phyloP scores from a whole-genome alignment of 1,284 basidiomycete genomes.

The Rugosomyces carneus region DNA sequence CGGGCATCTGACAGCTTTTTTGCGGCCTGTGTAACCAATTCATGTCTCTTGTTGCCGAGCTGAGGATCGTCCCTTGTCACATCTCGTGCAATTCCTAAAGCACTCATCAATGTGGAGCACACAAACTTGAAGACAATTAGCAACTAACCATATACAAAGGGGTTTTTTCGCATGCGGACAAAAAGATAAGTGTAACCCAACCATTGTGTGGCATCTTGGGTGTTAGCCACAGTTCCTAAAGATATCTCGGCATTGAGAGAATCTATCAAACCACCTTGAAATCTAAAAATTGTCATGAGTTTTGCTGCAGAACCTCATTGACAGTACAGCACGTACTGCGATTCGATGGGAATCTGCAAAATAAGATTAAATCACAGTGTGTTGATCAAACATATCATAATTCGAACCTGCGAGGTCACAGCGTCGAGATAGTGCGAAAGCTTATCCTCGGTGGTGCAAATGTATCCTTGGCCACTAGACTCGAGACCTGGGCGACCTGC shows the following conservation, averaged over 20 bases:
- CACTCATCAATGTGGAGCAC: background rate
- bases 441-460: slow-evolving; percentile 93
- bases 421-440: slow-evolving; percentile 89
- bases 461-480: slow-evolving; percentile 93
- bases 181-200: slow-evolving; percentile 97
- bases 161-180: slow-evolving; percentile 93
- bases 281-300: slow-evolving; percentile 42
- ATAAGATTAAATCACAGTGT: background rate
- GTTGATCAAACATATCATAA: background rate
- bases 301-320: background rate
- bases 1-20: slow-evolving; percentile 64
- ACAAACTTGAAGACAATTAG: background rate
- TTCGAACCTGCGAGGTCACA: slow-evolving; percentile 76
- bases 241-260: slow-evolving; percentile 95
- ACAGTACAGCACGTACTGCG: slow-evolving; percentile 55
- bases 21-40: slow-evolving; percentile 71
- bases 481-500: slow-evolving; percentile 97
- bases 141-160: slow-evolving; percentile 77
- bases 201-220: slow-evolving; percentile 90
- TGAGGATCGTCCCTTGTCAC: slow-evolving; percentile 73
- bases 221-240: slow-evolving; percentile 88
- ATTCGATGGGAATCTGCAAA: slow-evolving; percentile 88
- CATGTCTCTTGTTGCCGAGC: slow-evolving; percentile 69
- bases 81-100: slow-evolving; percentile 72
- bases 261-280: slow-evolving; percentile 84